Conservation (phyloP, 495 filamentous ascomycete species). For the Penicillium arizonense region DNA sequence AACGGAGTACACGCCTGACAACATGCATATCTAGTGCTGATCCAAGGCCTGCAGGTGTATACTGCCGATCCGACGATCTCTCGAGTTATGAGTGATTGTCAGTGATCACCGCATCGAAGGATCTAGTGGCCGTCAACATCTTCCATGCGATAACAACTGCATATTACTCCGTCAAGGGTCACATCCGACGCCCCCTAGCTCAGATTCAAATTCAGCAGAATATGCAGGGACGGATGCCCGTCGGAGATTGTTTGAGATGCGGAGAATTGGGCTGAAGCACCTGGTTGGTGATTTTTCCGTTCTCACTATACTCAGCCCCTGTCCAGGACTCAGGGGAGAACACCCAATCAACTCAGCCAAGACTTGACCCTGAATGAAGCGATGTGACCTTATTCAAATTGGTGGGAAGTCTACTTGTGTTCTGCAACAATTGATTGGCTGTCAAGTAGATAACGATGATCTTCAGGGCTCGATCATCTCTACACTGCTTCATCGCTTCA, state of each 20-base stretch:
- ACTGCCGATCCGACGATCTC: background rate
- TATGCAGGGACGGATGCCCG: constrained; percentile 7
- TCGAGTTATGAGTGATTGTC: background rate
- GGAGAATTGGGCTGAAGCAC: too few species aligned
- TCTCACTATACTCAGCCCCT: background rate
- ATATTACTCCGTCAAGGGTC: constrained; percentile 10
- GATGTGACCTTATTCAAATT: constrained; percentile 19
- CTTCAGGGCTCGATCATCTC: constrained; percentile 16
- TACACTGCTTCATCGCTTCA: background rate
- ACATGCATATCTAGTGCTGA: too few species aligned
- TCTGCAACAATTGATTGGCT: constrained; percentile 16
- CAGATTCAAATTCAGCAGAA: background rate
- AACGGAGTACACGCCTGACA: too few species aligned
- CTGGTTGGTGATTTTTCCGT: background rate
- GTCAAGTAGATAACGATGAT: constrained; percentile 23
- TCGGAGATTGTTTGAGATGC: constrained; percentile 2
- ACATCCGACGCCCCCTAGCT: background rate
- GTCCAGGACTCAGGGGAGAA: background rate
- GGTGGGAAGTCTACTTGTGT: constrained; percentile 3
- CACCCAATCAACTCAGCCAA: constrained; percentile 12
- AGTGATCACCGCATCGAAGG: constrained; percentile 1
- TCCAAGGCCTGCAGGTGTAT: too few species aligned
- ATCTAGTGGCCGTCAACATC: background rate
- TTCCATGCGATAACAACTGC: background rate
- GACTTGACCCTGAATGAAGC: background rate